Conservation (phyloP, 192 early-diverging fungal species). For the Entomortierella parvispora region DNA sequence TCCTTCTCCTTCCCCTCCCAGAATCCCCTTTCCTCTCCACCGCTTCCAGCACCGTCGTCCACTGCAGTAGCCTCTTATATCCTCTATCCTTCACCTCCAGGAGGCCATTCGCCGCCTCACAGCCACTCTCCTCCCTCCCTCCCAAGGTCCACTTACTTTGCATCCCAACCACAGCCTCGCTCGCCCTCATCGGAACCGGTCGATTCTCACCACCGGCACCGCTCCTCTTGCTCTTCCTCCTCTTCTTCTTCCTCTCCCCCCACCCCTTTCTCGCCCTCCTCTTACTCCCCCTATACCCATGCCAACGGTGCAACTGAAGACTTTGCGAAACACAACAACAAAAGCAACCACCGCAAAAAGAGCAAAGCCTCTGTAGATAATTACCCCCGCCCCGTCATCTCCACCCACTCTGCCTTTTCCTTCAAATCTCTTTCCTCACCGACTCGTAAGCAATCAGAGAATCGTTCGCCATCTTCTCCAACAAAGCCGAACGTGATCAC, state of each 20-base stretch:
- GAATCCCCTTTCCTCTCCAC: not conserved
- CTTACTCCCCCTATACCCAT: too few relatives aligned
- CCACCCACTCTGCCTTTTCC: too few relatives aligned
- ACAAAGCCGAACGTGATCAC: constrained; percentile 9
- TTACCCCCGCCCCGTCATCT: too few relatives aligned
- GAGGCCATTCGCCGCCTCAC: not conserved
- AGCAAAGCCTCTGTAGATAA: too few relatives aligned
- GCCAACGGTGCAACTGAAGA: too few relatives aligned
- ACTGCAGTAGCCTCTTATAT: not conserved
- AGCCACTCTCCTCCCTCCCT: constrained; percentile 1
- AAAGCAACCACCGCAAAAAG: too few relatives aligned
- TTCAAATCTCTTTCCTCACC: too few relatives aligned
- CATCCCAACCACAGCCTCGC: not conserved
- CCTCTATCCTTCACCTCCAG: not conserved
- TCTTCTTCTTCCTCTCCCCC: constrained; percentile 1
- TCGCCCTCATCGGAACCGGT: not conserved
- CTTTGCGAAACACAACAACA: too few relatives aligned
- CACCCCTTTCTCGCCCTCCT: not conserved
- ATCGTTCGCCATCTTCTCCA: not conserved
- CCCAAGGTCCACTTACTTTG: not conserved
- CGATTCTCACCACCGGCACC: not conserved
- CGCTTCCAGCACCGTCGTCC: not conserved
- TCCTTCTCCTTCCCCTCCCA: not conserved
- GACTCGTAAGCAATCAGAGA: too few relatives aligned
- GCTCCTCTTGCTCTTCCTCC: not conserved